phyloP scores from a whole-genome alignment of 2,329 filamentous ascomycete genomes.

The Elsinoe fawcettii region DNA sequence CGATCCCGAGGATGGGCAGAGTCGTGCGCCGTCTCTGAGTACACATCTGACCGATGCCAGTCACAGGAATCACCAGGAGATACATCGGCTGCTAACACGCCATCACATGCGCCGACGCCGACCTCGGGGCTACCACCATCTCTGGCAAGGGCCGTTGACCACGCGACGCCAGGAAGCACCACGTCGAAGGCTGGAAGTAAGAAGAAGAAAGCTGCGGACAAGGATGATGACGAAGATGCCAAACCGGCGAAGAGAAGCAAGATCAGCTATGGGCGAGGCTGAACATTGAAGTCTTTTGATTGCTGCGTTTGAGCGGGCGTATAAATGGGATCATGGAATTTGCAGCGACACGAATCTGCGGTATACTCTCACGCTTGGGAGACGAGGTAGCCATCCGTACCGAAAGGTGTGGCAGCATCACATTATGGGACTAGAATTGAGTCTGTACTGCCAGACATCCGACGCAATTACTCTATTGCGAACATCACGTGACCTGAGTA shows the following conservation, averaged over 20 bases:
- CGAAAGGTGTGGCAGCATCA: no score
- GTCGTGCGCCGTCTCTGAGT: neutral
- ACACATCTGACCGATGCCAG: conserved; percentile 2
- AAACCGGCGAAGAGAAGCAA: conserved; percentile 42
- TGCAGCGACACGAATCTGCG: no score
- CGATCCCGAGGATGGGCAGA: neutral
- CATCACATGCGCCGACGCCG: conserved; percentile 43
- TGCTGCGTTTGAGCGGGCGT: conserved; percentile 19
- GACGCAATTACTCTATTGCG: no score
- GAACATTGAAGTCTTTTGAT: conserved; percentile 19
- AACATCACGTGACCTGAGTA: no score
- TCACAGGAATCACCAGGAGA: conserved; percentile 34
- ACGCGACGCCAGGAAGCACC: conserved; percentile 33
- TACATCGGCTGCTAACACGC: conserved; percentile 32
- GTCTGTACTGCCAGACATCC: no score
- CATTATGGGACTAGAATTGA: no score
- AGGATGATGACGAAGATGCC: conserved; percentile 40
- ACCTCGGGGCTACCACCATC: conserved; percentile 39
- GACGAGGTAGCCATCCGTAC: no score
- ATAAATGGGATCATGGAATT: neutral
- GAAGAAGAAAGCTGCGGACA: conserved; percentile 38
- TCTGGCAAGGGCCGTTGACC: conserved; percentile 36
- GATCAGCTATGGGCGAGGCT: conserved; percentile 44
- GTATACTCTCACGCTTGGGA: no score
- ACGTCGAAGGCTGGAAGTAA: conserved; percentile 31